Conservation (phyloP, 331 rosid genomes). For the Malus hybrid region DNA sequence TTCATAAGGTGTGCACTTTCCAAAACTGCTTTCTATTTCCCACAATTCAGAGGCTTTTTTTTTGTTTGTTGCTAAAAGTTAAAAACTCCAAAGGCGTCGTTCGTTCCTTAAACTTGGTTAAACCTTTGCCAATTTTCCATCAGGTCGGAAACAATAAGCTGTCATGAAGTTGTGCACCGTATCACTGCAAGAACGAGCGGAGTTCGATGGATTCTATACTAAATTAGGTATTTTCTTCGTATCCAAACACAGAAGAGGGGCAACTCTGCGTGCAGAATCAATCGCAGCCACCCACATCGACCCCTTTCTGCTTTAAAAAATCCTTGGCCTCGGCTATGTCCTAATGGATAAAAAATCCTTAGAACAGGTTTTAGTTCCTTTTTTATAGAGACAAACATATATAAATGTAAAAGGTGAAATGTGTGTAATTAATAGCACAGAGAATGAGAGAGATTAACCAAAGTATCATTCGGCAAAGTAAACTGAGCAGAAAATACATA, state of each 20-base stretch:
- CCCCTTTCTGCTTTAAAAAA: conserved; percentile 53
- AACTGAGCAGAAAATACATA: background rate
- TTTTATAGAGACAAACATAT: background rate
- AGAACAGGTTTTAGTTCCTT: background rate
- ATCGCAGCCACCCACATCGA: conserved; percentile 42
- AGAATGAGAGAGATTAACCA: background rate
- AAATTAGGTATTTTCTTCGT: background rate
- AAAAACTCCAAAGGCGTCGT: background rate
- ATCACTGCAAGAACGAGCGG: background rate
- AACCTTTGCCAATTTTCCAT: background rate
- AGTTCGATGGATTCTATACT: background rate
- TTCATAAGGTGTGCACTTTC: background rate
- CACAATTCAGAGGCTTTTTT: background rate
- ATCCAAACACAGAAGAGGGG: background rate
- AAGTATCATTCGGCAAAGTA: background rate
- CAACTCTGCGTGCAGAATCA: conserved; percentile 17
- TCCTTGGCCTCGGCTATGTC: conserved; percentile 74
- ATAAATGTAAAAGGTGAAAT: background rate
- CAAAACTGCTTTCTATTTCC: background rate
- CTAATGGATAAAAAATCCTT: conserved; percentile 19
- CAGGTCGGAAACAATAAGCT: background rate
- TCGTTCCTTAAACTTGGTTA: background rate
- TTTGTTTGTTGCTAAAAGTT: background rate
- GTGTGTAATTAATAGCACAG: background rate
- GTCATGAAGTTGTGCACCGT: background rate